Evolutionary conservation across 2,329 filamentous ascomycete genomes (phyloP), one percentile per base, ranked within the genome.

Genomic region (Paramyrothecium roridum): DNA sequence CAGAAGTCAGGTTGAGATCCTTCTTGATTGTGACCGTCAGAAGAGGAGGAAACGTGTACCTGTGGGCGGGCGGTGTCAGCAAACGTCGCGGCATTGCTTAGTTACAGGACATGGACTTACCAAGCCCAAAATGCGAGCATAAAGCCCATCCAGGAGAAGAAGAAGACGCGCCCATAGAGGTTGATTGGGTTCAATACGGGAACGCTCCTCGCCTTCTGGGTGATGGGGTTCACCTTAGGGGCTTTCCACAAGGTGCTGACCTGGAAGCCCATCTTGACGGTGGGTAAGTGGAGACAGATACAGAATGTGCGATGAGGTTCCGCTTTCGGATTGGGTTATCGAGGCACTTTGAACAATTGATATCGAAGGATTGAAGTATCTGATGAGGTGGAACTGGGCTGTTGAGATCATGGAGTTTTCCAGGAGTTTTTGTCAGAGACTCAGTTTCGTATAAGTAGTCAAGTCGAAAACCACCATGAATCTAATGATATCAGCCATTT

Each of bases 91-190:
- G 26, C 26, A 30, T 30, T 30, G 26, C 26, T 30, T 30, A 10
- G 26, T 30, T 40, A 52, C 3, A 23, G 10, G 26, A 7, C 34
- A 23, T 34, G 2, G 26, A 62, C 68, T 57, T 55, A 73, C 89
- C 89, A 96, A 12, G 90, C 92, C 81, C 91, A 90, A 73, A 96
- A 96, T 8, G 90, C 88, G 53, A 93, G 83, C 81, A 95, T 86
- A 72, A 95, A 95, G 2, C 90, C 90, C 50, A 92, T 81, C 86
- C 90, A 95, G 1, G 89, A 89, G 75, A 96, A 96, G 78, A 93
- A 91, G 73, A 96, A 96, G 0, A 95, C 91, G 8, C 91, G 83
- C 40, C 91, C 92, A 76, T 96, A 92, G 63, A 86, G 76, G 70
- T 96, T 82, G 64, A 93, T 68, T 0, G 88, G 83, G 70, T 96